Percentiles rank a stretch among this genome's conserved stretches.
These are phyloP conservation scores for Dendrothele bispora DNA, from an alignment of 768 basidiomycete species.

Conservation along the genomic window DNA sequence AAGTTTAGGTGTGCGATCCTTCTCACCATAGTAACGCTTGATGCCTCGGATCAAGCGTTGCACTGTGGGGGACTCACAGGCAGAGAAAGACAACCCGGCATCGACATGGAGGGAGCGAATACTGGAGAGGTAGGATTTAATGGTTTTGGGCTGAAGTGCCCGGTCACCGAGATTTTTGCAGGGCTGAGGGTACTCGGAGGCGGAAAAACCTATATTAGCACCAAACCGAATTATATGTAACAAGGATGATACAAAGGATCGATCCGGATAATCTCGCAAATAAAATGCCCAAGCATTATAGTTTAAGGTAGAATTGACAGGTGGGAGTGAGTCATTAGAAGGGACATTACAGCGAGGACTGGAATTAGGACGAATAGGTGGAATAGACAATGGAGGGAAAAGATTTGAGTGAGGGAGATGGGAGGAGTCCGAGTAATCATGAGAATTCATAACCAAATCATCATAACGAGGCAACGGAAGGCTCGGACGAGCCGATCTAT, in stretches of 20 bases:
- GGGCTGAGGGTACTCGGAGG: constrained; percentile 5
- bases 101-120: constrained; percentile 31
- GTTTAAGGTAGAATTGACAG: constrained; percentile 14
- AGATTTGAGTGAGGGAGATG: constrained; percentile 8
- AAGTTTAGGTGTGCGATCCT: constrained; percentile 17
- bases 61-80: constrained; percentile 25
- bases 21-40: constrained; percentile 26
- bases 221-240: constrained; percentile 26
- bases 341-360: constrained; percentile 21
- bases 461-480: constrained; percentile 9
- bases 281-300: constrained; percentile 19
- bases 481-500: constrained; percentile 14
- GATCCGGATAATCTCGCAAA: constrained; percentile 27
- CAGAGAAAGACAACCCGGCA: constrained; percentile 22
- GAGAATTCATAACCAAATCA: not conserved
- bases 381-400: constrained; percentile 11
- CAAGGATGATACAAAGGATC: constrained; percentile 20
- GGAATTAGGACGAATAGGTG: constrained; percentile 21
- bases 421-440: not conserved
- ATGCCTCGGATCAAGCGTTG: constrained; percentile 31
- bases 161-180: constrained; percentile 19
- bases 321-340: not conserved
- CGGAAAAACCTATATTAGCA: constrained; percentile 25
- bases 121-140: constrained; percentile 19
- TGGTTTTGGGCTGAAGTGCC: constrained; percentile 10